Conservation (phyloP, 768 basidiomycete genomes). For the Pleurotus sapidus region DNA sequence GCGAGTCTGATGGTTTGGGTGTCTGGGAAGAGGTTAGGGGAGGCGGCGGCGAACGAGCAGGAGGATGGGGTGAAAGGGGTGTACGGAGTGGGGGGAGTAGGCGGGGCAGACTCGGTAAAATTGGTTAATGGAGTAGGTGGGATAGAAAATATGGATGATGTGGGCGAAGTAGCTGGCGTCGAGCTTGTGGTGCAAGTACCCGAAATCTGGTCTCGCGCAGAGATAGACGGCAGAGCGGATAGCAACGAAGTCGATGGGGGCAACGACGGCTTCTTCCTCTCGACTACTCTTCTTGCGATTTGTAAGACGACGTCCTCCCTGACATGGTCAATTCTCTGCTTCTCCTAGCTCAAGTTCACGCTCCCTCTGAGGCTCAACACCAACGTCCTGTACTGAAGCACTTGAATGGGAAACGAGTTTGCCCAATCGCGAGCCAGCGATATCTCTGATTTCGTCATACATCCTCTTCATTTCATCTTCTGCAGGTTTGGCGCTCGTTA, state of each 20-base stretch:
- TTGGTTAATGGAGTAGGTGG: constrained; percentile 1
- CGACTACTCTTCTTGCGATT: constrained; percentile 40
- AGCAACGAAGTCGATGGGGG: not conserved
- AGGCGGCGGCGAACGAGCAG: constrained; percentile 14
- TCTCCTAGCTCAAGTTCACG: constrained; percentile 28
- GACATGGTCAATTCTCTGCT: constrained; percentile 49
- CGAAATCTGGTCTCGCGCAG: not conserved
- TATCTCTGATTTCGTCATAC: constrained; percentile 75
- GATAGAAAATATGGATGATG: not conserved
- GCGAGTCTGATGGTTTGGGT: constrained; percentile 55
- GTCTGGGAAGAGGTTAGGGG: constrained; percentile 38
- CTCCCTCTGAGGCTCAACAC: constrained; percentile 14
- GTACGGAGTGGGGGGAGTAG: not conserved
- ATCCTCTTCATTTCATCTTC: constrained; percentile 55
- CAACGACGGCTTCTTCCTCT: not conserved
- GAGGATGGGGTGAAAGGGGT: constrained; percentile 8
- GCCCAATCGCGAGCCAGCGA: constrained; percentile 61
- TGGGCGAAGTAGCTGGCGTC: constrained; percentile 8
- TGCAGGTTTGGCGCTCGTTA: constrained; percentile 29
- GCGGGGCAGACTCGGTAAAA: constrained; percentile 6
- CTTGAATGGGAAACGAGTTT: constrained; percentile 28
- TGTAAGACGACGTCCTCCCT: constrained; percentile 74
- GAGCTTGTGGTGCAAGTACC: not conserved
- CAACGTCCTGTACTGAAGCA: constrained; percentile 31
- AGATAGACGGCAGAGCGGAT: not conserved